Evolutionary conservation across 371 early-diverging fungal species (phyloP).

Genomic region (Mucor ambiguus): DNA sequence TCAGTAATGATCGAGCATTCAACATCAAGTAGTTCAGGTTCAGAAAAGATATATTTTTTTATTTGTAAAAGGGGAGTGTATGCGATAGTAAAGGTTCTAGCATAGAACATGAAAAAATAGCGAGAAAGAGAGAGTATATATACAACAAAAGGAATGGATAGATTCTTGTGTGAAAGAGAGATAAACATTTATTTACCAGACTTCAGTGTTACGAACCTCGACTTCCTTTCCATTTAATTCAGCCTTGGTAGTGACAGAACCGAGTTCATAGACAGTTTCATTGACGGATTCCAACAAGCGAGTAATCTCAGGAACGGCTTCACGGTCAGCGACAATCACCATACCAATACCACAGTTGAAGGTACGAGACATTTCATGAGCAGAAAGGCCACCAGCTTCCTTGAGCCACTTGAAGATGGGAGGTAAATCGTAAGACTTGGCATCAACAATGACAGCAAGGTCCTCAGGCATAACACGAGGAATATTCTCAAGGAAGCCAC

Average conservation of each 20-base stretch:
- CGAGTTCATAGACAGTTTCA: conserved; percentile 69
- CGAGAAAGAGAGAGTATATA: conserved; percentile 5
- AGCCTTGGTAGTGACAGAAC: conserved; percentile 57
- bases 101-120: neutral
- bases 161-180: neutral
- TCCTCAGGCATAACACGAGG: conserved; percentile 92
- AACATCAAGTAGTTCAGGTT: neutral
- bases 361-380: conserved; percentile 91
- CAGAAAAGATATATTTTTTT: neutral
- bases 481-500: conserved; percentile 97
- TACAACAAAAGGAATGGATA: conserved; percentile 13
- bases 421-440: conserved; percentile 78
- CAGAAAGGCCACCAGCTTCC: conserved; percentile 80
- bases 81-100: neutral
- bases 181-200: conserved; percentile 31
- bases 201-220: conserved; percentile 55
- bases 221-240: conserved; percentile 63
- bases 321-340: conserved; percentile 83
- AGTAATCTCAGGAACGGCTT: conserved; percentile 65
- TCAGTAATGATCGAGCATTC: too few relatives aligned
- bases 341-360: conserved; percentile 99
- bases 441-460: conserved; percentile 80
- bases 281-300: conserved; percentile 60
- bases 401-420: conserved; percentile 96
- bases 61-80: neutral